A percentile compares a stretch with the other conserved stretches of the same genome.
These are phyloP conservation scores for Gyrodon lividus DNA, from an alignment of 768 basidiomycete species.

Conservation along the genomic window DNA sequence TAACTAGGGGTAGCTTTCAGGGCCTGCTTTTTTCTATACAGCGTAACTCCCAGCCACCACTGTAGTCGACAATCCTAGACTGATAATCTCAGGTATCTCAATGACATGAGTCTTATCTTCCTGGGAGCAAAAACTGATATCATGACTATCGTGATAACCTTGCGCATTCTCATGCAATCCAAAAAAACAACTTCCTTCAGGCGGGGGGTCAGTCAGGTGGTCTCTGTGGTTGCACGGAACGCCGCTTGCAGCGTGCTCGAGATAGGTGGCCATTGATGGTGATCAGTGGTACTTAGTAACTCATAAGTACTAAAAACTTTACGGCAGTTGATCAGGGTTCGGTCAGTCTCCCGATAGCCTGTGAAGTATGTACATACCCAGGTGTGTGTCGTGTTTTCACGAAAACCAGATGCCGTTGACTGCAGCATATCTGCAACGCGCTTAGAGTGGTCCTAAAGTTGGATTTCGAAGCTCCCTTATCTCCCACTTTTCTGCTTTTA, in stretches of 20 bases:
- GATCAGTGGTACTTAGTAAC: too few relatives aligned
- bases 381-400: not conserved
- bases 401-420: not conserved
- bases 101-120: slow-evolving; percentile 2
- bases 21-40: too few relatives aligned
- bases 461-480: not conserved
- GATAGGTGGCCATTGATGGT: too few relatives aligned
- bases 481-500: not conserved
- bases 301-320: too few relatives aligned
- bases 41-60: too few relatives aligned
- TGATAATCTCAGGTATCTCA: too few relatives aligned
- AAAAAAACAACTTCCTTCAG: not conserved
- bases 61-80: too few relatives aligned
- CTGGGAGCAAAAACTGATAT: not conserved
- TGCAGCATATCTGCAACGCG: not conserved
- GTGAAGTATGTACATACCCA: not conserved
- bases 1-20: too few relatives aligned
- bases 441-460: slow-evolving; percentile 1
- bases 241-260: not conserved
- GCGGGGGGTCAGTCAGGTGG: not conserved
- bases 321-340: not conserved
- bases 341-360: not conserved
- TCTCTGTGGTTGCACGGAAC: not conserved
- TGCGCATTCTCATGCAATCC: not conserved
- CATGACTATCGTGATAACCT: too few relatives aligned